These are phyloP conservation scores for Cytospora mali DNA, from an alignment of 2,329 filamentous ascomycete species.

Conservation along the genomic window DNA sequence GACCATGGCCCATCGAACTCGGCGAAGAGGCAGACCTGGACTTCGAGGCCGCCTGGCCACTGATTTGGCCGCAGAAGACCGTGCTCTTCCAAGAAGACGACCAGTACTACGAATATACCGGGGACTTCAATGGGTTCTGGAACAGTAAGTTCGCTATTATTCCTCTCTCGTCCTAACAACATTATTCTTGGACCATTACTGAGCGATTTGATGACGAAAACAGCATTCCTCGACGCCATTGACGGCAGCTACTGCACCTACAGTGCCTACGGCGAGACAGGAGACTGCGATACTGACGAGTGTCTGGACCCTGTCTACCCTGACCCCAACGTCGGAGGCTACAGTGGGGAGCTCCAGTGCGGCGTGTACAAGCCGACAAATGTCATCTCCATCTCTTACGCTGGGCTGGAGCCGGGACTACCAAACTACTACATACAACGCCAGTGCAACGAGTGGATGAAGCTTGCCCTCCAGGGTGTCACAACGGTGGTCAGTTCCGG, in stretches of 20 bases:
- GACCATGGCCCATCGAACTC: conserved; percentile 1
- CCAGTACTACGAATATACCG: conserved; percentile 35
- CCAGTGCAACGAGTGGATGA: conserved; percentile 55
- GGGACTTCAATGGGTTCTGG: conserved; percentile 37
- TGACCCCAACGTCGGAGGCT: conserved; percentile 46
- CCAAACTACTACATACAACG: conserved; percentile 56
- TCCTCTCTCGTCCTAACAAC: background rate
- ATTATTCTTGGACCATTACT: background rate
- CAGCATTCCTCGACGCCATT: conserved; percentile 51
- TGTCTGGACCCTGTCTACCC: conserved; percentile 53
- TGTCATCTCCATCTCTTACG: conserved; percentile 60
- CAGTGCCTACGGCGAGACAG: conserved; percentile 48
- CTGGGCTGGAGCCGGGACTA: conserved; percentile 55
- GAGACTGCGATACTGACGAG: conserved; percentile 42
- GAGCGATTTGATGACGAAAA: background rate
- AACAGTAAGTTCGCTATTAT: conserved; percentile 30
- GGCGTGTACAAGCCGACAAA: conserved; percentile 48
- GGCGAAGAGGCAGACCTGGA: conserved; percentile 49
- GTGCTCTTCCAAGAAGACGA: conserved; percentile 39
- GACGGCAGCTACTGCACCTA: conserved; percentile 48
- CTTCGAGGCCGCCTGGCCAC: conserved; percentile 50
- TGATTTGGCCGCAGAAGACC: conserved; percentile 53
- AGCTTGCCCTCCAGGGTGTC: conserved; percentile 52
- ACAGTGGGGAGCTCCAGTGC: conserved; percentile 46
- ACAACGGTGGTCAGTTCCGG: conserved; percentile 52